phyloP scores from a whole-genome alignment of 768 basidiomycete genomes.

The Boletus rubropictus region DNA sequence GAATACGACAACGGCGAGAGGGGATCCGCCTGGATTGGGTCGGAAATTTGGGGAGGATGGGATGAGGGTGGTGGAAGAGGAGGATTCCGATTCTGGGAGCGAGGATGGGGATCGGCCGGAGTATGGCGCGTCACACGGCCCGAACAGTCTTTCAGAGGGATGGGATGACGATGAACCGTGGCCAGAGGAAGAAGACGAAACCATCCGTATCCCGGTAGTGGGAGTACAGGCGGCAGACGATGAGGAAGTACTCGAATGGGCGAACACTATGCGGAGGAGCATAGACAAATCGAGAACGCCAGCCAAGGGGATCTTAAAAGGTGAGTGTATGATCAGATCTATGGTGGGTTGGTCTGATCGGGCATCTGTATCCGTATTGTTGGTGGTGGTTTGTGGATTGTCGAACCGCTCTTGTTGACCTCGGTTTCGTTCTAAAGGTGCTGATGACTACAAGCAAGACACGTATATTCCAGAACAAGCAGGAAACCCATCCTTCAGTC shows the following conservation, averaged over 20 bases:
- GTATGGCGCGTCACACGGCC: conserved; percentile 31
- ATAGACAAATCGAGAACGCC: conserved; percentile 62
- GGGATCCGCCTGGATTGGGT: conserved; percentile 40
- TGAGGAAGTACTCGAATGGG: conserved; percentile 72
- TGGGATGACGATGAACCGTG: conserved; percentile 81
- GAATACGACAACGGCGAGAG: conserved; percentile 61
- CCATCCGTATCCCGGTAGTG: conserved; percentile 48
- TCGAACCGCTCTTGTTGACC: neutral
- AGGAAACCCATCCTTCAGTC: conserved; percentile 38
- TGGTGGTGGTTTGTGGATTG: neutral
- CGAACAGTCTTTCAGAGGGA: conserved; percentile 50
- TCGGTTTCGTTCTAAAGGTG: conserved; percentile 40
- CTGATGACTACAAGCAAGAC: conserved; percentile 63
- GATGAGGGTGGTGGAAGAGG: conserved; percentile 58
- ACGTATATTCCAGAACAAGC: conserved; percentile 40
- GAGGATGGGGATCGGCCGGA: conserved; percentile 43
- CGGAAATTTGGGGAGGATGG: conserved; percentile 59
- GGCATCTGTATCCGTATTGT: neutral
- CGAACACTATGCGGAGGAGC: conserved; percentile 64
- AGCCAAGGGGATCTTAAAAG: conserved; percentile 82
- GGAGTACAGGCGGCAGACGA: conserved; percentile 35
- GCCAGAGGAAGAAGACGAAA: conserved; percentile 68
- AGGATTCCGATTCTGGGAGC: conserved; percentile 59
- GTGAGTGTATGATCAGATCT: conserved; percentile 26
- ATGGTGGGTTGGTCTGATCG: conserved; percentile 7